Evolutionary conservation across 1,284 basidiomycete genomes (phyloP).

Genomic region (Uromyces viciae-fabae): DNA sequence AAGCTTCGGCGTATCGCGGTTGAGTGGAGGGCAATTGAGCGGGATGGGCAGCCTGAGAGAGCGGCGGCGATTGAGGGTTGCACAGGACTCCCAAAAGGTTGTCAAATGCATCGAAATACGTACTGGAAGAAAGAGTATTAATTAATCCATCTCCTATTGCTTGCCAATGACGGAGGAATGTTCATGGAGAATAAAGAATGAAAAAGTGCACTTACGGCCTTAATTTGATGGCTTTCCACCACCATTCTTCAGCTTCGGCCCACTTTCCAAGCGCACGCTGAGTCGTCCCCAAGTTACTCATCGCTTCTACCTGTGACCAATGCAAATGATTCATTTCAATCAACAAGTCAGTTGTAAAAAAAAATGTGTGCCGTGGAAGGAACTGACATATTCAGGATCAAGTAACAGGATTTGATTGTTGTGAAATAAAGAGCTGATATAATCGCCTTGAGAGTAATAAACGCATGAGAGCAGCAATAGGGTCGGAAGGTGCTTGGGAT

Average conservation of each 20-base stretch:
- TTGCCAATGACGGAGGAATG: not conserved
- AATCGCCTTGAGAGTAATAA: constrained; percentile 54
- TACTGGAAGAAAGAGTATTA: not conserved
- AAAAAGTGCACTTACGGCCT: constrained; percentile 51
- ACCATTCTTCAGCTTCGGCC: constrained; percentile 58
- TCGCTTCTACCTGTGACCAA: constrained; percentile 56
- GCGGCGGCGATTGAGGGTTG: constrained; percentile 48
- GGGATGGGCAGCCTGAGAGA: constrained; percentile 49
- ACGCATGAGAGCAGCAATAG: constrained; percentile 56
- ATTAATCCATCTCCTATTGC: not conserved
- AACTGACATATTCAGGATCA: constrained; percentile 56
- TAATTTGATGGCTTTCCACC: constrained; percentile 58
- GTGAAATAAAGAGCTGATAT: constrained; percentile 38
- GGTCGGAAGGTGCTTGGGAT: constrained; percentile 55
- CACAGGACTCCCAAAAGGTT: constrained; percentile 58
- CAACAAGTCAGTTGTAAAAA: not conserved
- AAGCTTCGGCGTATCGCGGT: constrained; percentile 52
- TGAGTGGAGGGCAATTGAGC: constrained; percentile 56
- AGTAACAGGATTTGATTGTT: constrained; percentile 42
- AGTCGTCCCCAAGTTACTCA: constrained; percentile 62
- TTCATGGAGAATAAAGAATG: not conserved
- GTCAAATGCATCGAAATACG: constrained; percentile 56
- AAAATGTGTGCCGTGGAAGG: not conserved
- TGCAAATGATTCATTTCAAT: not conserved
- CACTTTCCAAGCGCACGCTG: constrained; percentile 57